Evolutionary conservation across 768 basidiomycete genomes (phyloP).

Genomic region (Mycena epipterygia): DNA sequence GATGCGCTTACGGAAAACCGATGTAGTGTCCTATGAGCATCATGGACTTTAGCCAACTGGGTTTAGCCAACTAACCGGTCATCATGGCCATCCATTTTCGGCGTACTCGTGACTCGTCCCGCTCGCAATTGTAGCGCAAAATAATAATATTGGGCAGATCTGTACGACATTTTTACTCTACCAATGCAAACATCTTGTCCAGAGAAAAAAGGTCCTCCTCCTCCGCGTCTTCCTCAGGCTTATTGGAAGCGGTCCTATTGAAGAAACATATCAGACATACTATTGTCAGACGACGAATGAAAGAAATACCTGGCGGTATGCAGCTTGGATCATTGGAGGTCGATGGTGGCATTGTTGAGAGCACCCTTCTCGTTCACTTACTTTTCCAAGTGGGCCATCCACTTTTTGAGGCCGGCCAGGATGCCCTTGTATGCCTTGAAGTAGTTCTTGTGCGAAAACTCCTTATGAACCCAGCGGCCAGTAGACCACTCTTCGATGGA

Average conservation of each 20-base stretch:
- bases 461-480: not conserved
- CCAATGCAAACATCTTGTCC: not conserved
- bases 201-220: not conserved
- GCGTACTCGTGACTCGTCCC: too few species aligned
- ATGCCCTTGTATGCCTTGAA: not conserved
- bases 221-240: not conserved
- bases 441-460: conserved; percentile 1
- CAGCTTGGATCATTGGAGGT: not conserved
- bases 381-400: not conserved
- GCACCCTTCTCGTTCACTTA: not conserved
- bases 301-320: not conserved
- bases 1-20: too few species aligned
- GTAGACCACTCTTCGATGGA: conserved; percentile 22
- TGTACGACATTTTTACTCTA: not conserved
- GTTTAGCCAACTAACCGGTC: too few species aligned
- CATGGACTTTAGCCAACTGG: too few species aligned
- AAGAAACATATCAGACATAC: not conserved
- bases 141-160: not conserved
- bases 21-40: too few species aligned
- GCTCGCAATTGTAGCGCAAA: not conserved
- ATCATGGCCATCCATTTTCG: too few species aligned
- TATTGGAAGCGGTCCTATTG: not conserved
- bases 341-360: not conserved
- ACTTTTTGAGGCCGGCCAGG: not conserved
- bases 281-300: not conserved